Conservation (phyloP, 164 flowering plant genomes). For the Piper longum region DNA sequence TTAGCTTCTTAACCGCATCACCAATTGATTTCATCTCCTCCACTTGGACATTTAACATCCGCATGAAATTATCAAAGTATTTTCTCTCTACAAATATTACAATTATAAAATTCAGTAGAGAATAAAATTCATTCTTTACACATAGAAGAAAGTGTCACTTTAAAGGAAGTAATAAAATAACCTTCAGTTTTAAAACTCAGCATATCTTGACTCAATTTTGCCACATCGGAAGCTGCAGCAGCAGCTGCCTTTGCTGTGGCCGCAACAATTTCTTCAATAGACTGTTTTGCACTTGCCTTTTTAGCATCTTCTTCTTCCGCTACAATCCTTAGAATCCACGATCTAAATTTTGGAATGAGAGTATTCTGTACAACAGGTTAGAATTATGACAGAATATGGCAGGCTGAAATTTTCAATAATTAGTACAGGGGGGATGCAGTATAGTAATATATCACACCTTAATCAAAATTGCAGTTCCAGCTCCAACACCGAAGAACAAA, state of each 20-base stretch:
- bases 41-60: conserved; percentile 47
- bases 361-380: conserved; percentile 36
- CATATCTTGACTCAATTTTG: conserved; percentile 81
- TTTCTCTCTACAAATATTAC: conserved; percentile 40
- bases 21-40: conserved; percentile 79
- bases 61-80: conserved; percentile 41
- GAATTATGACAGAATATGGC: neutral
- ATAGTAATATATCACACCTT: conserved; percentile 39
- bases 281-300: conserved; percentile 34
- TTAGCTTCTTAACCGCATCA: conserved; percentile 45
- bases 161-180: conserved; percentile 7
- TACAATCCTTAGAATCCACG: conserved; percentile 87
- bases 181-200: conserved; percentile 62
- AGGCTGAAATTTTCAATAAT: no score
- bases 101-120: neutral
- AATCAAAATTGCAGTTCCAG: conserved; percentile 65
- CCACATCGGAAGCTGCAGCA: conserved; percentile 83
- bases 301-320: conserved; percentile 24
- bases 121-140: neutral
- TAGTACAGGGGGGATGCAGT: no score
- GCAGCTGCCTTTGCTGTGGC: conserved; percentile 95
- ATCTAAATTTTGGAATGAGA: conserved; percentile 66
- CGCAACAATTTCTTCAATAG: conserved; percentile 71
- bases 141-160: neutral
- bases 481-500: conserved; percentile 72